Evolutionary conservation across 2,329 filamentous ascomycete genomes (phyloP).

Genomic region (Gnomoniopsis smithogilvyi): DNA sequence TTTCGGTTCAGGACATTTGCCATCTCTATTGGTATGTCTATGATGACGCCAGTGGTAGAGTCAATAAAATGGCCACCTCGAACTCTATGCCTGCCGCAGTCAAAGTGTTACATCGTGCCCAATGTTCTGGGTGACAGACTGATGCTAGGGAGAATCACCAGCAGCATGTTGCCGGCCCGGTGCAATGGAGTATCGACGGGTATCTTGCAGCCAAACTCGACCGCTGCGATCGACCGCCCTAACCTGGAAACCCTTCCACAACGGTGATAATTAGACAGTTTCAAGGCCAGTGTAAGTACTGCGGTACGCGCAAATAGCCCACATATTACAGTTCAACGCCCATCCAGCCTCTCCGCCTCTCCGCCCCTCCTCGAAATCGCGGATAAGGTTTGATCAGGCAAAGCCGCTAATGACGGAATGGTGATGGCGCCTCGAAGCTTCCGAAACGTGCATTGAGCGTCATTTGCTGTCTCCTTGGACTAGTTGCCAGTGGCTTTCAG

Average conservation of each 20-base stretch:
- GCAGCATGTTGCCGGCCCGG: not conserved
- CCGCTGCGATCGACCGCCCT: not conserved
- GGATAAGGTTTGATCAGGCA: not conserved
- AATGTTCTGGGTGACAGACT: not conserved
- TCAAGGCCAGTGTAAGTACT: not conserved
- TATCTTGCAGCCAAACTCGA: not conserved
- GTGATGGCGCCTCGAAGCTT: not conserved
- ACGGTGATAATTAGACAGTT: not conserved
- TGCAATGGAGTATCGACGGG: not conserved
- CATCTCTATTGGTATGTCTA: not conserved
- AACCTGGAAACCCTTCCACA: not conserved
- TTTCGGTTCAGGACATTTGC: not conserved
- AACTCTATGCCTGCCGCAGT: conserved; percentile 8
- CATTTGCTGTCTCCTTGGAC: too few relatives aligned
- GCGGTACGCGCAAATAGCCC: not conserved
- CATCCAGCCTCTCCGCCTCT: not conserved
- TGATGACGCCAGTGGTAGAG: not conserved
- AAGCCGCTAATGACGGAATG: not conserved
- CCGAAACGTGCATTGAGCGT: not conserved
- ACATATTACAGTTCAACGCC: not conserved
- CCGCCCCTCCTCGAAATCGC: not conserved
- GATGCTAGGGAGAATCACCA: not conserved
- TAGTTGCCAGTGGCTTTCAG: too few relatives aligned
- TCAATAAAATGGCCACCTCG: conserved; percentile 1
- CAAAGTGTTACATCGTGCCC: conserved; percentile 3